Evolutionary conservation across 306 rosid genomes (phyloP), one percentile per base, ranked within the genome.

Genomic region (Boehmeria nivea): DNA sequence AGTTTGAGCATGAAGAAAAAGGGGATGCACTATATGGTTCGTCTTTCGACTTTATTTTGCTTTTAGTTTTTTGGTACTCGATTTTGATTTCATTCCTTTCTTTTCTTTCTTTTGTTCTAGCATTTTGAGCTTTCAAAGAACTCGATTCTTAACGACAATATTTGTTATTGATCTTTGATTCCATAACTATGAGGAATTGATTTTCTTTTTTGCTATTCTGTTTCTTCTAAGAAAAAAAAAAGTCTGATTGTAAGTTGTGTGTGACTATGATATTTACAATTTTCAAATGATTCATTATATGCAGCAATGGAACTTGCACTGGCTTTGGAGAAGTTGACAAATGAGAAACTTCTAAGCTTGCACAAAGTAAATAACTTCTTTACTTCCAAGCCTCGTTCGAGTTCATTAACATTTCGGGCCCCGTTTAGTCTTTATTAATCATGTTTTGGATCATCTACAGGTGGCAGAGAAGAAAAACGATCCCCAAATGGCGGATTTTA

Each of bases 241-340:
- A n/a, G n/a, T n/a, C n/a, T n/a, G n/a, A n/a, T n/a, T 3, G 43
- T 3, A 8, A 54, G 12, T 34, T 18, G 22, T 12, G 13, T 18
- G 54, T 21, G 13, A 17, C 54, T 8, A n/a, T n/a, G n/a, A 49
- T 44, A 31, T 31, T 31, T 31, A 31, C 36, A n/a, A n/a, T n/a
- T n/a, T n/a, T n/a, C n/a, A n/a, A n/a, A 18, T 24, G 40, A 16
- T 44, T 20, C 21, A 12, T 28, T 58, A n/a, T 12, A 58, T 72
- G 68, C 81, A 91, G 96, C 96, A 34, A 91, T 84, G 96, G 96
- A 91, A 65, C 90, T 91, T 2, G 83, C 86, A 6, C 47, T 91
- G 38, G 83, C 99, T 36, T 64, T 87, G 68, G 99, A 91, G 81
- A 91, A 87, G 82, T 76, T 87, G 48, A 83, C 87, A 6, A 82